Percentiles rank a stretch among this genome's conserved stretches.
Conservation (phyloP, 2,329 filamentous ascomycete species). For the Penicillium sclerotigenum region DNA sequence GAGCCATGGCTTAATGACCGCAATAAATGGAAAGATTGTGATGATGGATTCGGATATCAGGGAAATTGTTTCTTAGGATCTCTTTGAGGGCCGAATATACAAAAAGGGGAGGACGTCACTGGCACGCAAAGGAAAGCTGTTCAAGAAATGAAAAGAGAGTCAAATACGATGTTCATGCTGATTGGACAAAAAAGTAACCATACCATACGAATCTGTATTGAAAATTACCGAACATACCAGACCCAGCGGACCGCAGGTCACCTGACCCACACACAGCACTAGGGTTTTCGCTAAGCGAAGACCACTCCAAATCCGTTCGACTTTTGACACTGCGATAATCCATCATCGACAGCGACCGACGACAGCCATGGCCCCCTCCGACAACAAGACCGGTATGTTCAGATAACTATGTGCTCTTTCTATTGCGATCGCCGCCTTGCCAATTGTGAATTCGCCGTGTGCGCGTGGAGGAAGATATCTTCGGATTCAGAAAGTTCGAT, state of each 20-base stretch:
- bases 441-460: conserved; percentile 23
- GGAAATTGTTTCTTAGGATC: not conserved
- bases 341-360: conserved; percentile 41
- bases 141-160: conserved; percentile 1
- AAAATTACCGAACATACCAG: conserved; percentile 8
- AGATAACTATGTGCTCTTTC: conserved; percentile 14
- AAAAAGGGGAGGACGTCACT: not conserved
- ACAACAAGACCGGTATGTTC: conserved; percentile 47
- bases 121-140: not conserved
- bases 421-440: conserved; percentile 42
- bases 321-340: conserved; percentile 43
- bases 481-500: conserved; percentile 5
- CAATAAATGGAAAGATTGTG: not conserved
- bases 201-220: not conserved
- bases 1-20: conserved; percentile 21
- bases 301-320: conserved; percentile 38
- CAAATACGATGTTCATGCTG: not conserved
- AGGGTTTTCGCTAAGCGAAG: conserved; percentile 44
- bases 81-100: not conserved
- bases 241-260: conserved; percentile 25
- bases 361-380: conserved; percentile 49
- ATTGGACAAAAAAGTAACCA: not conserved
- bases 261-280: conserved; percentile 40
- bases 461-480: conserved; percentile 6
- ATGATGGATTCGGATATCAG: no score